Conservation (phyloP, 2,329 filamentous ascomycete species). For the Rhytidhysteron rufulum region DNA sequence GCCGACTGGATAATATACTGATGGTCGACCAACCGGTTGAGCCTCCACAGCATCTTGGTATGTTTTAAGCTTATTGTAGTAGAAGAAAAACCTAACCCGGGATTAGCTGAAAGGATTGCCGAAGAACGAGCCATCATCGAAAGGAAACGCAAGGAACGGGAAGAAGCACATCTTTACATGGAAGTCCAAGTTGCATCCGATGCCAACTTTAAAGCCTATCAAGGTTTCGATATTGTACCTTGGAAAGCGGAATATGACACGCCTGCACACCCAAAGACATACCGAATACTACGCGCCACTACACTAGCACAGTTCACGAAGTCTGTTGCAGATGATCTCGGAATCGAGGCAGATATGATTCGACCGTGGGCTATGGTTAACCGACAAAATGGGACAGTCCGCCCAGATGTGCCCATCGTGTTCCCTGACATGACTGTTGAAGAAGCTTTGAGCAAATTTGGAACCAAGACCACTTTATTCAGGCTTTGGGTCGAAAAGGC, state of each 20-base stretch:
- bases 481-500: constrained; percentile 77
- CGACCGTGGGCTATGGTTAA: constrained; percentile 98
- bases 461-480: constrained; percentile 64
- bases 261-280: constrained; percentile 65
- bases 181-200: constrained; percentile 77
- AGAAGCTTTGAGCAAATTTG: constrained; percentile 67
- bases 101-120: constrained; percentile 64
- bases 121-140: constrained; percentile 78
- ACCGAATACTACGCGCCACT: constrained; percentile 71
- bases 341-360: constrained; percentile 64
- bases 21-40: constrained; percentile 71
- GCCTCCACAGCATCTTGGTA: constrained; percentile 77
- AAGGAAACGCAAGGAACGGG: constrained; percentile 77
- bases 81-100: constrained; percentile 16
- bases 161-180: constrained; percentile 93
- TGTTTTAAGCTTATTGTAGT: constrained; percentile 23
- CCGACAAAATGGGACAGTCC: constrained; percentile 92
- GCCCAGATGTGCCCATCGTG: constrained; percentile 82
- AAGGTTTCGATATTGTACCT: constrained; percentile 73
- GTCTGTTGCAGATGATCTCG: constrained; percentile 67
- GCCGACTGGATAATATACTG: constrained; percentile 76
- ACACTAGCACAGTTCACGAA: constrained; percentile 71
- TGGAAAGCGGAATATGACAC: constrained; percentile 62
- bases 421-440: constrained; percentile 65
- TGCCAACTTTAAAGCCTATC: constrained; percentile 73